These are phyloP conservation scores for Suillus subluteus DNA, from an alignment of 768 basidiomycete genomes.

Conservation along the genomic window DNA sequence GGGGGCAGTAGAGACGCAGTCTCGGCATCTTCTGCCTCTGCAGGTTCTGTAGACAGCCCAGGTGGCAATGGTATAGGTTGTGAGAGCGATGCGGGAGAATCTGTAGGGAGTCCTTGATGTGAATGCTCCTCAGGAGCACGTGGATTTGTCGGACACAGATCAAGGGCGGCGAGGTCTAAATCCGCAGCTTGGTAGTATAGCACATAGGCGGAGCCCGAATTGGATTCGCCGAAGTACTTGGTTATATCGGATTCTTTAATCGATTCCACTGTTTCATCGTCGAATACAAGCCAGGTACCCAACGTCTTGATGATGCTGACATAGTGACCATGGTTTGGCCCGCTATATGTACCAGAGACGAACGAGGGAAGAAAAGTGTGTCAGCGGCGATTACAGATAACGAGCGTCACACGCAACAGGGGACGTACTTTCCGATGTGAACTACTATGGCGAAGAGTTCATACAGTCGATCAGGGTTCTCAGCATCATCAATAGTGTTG, in stretches of 20 bases:
- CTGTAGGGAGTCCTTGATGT: constrained; percentile 19
- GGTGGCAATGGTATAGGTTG: constrained; percentile 37
- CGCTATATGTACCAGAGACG: constrained; percentile 50
- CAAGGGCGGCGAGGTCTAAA: constrained; percentile 73
- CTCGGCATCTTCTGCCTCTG: constrained; percentile 20
- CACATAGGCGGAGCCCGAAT: constrained; percentile 90
- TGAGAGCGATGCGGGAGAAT: constrained; percentile 30
- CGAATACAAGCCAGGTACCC: constrained; percentile 89
- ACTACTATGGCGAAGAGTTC: constrained; percentile 96
- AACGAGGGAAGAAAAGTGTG: constrained; percentile 19
- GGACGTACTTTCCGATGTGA: constrained; percentile 96
- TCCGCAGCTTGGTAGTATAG: constrained; percentile 96
- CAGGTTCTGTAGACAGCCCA: constrained; percentile 36
- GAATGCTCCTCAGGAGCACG: constrained; percentile 23
- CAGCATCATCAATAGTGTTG: constrained; percentile 94
- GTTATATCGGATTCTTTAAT: constrained; percentile 90
- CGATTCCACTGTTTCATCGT: constrained; percentile 90
- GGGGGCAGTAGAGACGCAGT: constrained; percentile 21
- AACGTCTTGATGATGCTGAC: constrained; percentile 90
- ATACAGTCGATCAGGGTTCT: constrained; percentile 91
- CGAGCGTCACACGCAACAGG: constrained; percentile 17
- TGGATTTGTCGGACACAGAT: constrained; percentile 49
- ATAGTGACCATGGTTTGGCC: constrained; percentile 99
- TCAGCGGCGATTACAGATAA: constrained; percentile 17
- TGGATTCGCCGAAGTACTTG: constrained; percentile 92